These are phyloP conservation scores for Geosmithia putterillii DNA, from an alignment of 2,329 filamentous ascomycete species.

Conservation along the genomic window DNA sequence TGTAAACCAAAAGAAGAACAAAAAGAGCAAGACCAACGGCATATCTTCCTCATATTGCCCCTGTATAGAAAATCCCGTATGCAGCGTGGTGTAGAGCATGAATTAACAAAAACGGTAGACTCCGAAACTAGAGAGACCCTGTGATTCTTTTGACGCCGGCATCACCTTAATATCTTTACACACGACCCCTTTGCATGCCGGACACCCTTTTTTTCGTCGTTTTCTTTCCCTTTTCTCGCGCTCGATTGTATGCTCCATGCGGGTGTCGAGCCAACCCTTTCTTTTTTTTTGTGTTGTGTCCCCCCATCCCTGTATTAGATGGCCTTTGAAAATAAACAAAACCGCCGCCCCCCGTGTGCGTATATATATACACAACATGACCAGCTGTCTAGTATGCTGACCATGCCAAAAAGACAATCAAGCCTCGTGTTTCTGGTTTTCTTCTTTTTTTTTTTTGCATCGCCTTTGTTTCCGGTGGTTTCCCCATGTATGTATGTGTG, in stretches of 20 bases:
- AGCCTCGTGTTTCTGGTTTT: background rate
- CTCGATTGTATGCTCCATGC: slow-evolving; percentile 1
- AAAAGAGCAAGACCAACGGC: no score
- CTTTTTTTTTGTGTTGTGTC: background rate
- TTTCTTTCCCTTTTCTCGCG: background rate
- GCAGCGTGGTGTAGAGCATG: no score
- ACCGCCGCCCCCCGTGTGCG: background rate
- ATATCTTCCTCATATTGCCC: no score
- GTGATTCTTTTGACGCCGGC: background rate
- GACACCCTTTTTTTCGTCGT: background rate
- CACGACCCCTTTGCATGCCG: background rate
- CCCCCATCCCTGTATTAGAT: background rate
- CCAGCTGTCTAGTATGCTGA: background rate
- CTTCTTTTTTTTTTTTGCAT: no score
- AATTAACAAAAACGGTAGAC: background rate
- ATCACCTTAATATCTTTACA: slow-evolving; percentile 1
- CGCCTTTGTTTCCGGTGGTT: background rate
- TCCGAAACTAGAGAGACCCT: background rate
- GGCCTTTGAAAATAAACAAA: background rate
- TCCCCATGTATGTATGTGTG: background rate
- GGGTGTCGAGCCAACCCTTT: background rate
- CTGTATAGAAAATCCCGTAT: no score
- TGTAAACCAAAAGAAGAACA: no score
- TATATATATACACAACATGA: background rate
- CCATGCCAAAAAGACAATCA: background rate